Evolutionary conservation across 495 filamentous ascomycete genomes (phyloP).

Genomic region (Emericellopsis terricola): DNA sequence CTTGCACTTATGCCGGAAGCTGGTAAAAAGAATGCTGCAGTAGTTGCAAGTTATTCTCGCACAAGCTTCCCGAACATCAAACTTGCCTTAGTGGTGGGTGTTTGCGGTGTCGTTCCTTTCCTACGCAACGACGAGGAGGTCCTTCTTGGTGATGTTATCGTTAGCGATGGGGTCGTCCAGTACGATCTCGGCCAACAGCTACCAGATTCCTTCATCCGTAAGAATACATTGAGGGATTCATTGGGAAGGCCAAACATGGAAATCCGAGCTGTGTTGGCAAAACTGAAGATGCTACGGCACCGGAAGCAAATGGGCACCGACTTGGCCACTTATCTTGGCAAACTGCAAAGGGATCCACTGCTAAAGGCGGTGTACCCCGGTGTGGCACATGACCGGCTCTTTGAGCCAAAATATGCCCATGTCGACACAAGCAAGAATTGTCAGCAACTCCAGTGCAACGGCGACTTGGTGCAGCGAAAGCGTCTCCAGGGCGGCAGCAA

Average conservation of each 20-base stretch:
- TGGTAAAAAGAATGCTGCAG: constrained; percentile 15
- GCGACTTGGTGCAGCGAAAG: not conserved
- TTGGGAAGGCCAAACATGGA: not conserved
- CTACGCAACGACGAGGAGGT: constrained; percentile 7
- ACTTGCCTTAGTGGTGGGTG: constrained; percentile 12
- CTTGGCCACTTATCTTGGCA: not conserved
- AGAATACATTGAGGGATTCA: not conserved
- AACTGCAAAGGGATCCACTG: not conserved
- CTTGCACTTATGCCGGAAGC: constrained; percentile 13
- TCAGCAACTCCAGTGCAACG: not conserved
- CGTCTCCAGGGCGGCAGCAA: too few species aligned
- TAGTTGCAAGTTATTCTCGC: constrained; percentile 9
- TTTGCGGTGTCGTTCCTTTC: constrained; percentile 13
- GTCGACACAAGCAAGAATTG: not conserved
- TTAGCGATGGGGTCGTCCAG: constrained; percentile 19
- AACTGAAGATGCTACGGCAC: not conserved
- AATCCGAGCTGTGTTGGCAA: not conserved
- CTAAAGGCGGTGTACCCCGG: not conserved
- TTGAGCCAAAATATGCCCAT: not conserved
- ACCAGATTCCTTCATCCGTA: not conserved
- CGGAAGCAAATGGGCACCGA: not conserved
- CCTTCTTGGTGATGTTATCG: constrained; percentile 25
- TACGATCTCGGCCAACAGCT: not conserved
- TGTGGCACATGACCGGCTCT: not conserved
- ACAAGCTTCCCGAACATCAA: constrained; percentile 11